Percentiles rank a stretch among this genome's conserved stretches.
Evolutionary conservation across 768 basidiomycete genomes (phyloP).

Genomic region (Fomitopsis pulvina): DNA sequence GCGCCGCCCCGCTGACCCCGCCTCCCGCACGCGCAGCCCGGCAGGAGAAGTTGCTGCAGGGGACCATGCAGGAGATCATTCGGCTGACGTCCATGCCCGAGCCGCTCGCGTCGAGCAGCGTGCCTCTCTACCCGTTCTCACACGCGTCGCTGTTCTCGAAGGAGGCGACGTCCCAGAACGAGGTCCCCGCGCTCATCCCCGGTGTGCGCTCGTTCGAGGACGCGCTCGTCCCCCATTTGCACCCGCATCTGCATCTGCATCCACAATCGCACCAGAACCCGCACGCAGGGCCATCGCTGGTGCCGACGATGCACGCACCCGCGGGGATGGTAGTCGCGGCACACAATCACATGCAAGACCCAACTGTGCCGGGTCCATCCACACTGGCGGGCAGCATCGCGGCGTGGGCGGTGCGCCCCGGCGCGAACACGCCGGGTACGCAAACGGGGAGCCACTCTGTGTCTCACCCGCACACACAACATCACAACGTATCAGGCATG

Average conservation of each 20-base stretch:
- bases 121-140: conserved; percentile 79
- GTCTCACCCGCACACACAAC: background rate
- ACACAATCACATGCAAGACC: too few relatives aligned
- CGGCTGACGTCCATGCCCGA: conserved; percentile 75
- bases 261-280: too few relatives aligned
- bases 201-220: conserved; percentile 15
- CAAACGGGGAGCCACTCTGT: background rate
- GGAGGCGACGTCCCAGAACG: conserved; percentile 13
- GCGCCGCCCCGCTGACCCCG: conserved; percentile 71
- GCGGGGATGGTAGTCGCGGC: too few relatives aligned
- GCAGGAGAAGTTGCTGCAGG: conserved; percentile 77
- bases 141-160: conserved; percentile 22
- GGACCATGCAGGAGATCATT: conserved; percentile 80
- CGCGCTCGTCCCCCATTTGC: conserved; percentile 1
- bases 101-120: conserved; percentile 64
- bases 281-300: too few relatives aligned
- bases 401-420: too few relatives aligned
- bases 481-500: background rate
- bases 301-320: too few relatives aligned
- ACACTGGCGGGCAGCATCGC: too few relatives aligned
- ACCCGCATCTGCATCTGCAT: background rate
- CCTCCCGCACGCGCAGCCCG: conserved; percentile 43
- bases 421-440: too few relatives aligned
- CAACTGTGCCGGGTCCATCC: too few relatives aligned
- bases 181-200: conserved; percentile 19